Base-by-base conservation (phyloP, 106 monocot genomes). In the Alisma plantagoaquatica region DNA sequence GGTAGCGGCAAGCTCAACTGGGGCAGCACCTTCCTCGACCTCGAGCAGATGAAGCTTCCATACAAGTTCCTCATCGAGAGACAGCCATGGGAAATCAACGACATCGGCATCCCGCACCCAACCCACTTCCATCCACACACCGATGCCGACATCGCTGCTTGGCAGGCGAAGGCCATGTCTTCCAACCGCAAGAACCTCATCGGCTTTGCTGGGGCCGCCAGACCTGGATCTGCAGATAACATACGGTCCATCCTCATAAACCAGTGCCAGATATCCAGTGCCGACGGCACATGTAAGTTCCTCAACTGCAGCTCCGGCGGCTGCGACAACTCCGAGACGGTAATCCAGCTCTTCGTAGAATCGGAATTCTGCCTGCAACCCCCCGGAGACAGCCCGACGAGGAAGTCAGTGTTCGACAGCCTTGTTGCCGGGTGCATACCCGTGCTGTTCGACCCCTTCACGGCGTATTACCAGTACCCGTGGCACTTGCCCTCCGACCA, bases 401-500 rank as follows among this genome's bases (percentile, higher is more conserved):
- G 78, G 54, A 78, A 73, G 41, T 78, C 72, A 2, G 78, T 73
- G 12, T 78, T 78, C 31, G 78, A 78, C 10, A 60, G 73, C 49
- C 30, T 78, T 23, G 33, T 78, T 15, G 17, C 73, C 1, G 73
- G 73, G 8, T 78, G 78, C 59, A 78, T 78, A 8, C 78, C 78
- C 21, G 78, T 78, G 14, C 41, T 78, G 9, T 78, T 78, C 24
- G 62, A 65, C 26, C 78, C 78, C 1, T 73, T 78, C 47, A 78
- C 78, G 4, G 78, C 78, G 1, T 78, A 73, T 47, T 78, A 73
- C 54, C 78, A 78, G 57, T 78, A 78, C 53, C 73, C 78, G 26
- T 78, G 78, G 78, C 78, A 78, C 51, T 16, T 78, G 54, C 78
- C 78, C 17, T 68, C 72, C 53, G 73, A 78, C 29, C 53, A 60